Conservation (phyloP, 768 basidiomycete species). For the Exidia glandulosa region DNA sequence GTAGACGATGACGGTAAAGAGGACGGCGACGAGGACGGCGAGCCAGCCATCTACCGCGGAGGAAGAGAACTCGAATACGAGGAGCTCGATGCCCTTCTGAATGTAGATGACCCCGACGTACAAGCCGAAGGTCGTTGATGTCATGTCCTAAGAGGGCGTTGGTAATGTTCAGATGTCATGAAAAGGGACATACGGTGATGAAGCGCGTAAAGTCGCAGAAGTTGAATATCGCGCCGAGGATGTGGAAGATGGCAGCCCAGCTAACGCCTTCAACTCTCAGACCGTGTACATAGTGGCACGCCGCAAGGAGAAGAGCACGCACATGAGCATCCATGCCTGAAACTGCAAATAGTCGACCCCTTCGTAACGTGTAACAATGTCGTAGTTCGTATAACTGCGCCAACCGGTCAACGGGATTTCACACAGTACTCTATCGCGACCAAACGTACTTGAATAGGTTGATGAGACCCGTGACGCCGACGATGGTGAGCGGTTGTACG, state of each 20-base stretch:
- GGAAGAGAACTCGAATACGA: conserved; percentile 20
- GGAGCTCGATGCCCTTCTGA: conserved; percentile 25
- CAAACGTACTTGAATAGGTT: conserved; percentile 21
- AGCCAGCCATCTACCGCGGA: conserved; percentile 8
- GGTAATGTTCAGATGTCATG: conserved; percentile 11
- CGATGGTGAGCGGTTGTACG: conserved; percentile 31
- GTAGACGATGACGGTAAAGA: conserved; percentile 23
- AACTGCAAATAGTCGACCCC: conserved; percentile 24
- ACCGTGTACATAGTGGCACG: not conserved
- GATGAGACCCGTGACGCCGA: conserved; percentile 31
- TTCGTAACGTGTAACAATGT: conserved; percentile 15
- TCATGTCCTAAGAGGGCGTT: conserved; percentile 23
- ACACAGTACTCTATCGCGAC: not conserved
- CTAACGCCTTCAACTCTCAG: no score
- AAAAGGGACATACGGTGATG: not conserved
- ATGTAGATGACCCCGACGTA: conserved; percentile 18
- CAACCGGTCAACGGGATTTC: not conserved
- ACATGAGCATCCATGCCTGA: conserved; percentile 19
- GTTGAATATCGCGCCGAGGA: conserved; percentile 16
- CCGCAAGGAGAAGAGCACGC: not conserved
- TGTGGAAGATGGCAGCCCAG: conserved; percentile 25
- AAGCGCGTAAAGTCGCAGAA: not conserved
- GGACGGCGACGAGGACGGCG: conserved; percentile 17
- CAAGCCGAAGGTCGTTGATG: conserved; percentile 27
- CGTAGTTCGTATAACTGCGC: conserved; percentile 20